Conservation (phyloP, 1,284 basidiomycete species). For the Tilletiopsis washingtonensis region DNA sequence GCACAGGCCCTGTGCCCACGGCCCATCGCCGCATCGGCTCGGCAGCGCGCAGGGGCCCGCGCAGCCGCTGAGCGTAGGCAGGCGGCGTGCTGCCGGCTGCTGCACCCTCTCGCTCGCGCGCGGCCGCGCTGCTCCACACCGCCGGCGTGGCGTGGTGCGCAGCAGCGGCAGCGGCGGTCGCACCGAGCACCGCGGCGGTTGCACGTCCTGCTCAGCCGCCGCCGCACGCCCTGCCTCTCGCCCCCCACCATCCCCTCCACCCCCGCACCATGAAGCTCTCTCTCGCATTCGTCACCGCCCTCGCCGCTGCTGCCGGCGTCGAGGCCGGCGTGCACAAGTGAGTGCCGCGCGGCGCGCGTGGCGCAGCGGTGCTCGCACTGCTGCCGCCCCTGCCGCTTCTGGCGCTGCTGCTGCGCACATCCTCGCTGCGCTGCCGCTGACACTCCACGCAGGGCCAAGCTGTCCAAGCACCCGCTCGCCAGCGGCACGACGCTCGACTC, state of each 20-base stretch:
- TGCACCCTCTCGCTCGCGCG: no score
- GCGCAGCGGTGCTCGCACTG: neutral
- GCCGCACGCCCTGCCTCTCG: no score
- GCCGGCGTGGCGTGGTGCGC: no score
- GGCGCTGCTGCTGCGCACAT: neutral
- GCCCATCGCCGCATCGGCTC: no score
- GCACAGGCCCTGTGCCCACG: no score
- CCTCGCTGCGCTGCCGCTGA: neutral
- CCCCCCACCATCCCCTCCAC: slow-evolving; percentile 55
- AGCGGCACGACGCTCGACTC: slow-evolving; percentile 61
- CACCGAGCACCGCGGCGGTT: no score
- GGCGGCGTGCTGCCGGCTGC: no score
- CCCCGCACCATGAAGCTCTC: slow-evolving; percentile 49
- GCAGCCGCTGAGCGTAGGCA: no score
- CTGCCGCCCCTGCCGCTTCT: neutral
- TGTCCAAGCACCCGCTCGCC: slow-evolving; percentile 59
- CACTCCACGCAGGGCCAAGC: slow-evolving; percentile 23
- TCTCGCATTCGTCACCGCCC: slow-evolving; percentile 57
- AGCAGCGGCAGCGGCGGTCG: no score
- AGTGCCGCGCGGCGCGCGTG: slow-evolving; percentile 1
- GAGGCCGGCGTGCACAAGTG: slow-evolving; percentile 36
- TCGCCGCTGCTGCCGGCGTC: slow-evolving; percentile 52
- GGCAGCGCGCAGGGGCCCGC: no score
- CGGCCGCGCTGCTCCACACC: no score
- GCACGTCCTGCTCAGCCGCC: no score